Evolutionary conservation across 768 basidiomycete species (phyloP).

Genomic region (Calocybe indica): DNA sequence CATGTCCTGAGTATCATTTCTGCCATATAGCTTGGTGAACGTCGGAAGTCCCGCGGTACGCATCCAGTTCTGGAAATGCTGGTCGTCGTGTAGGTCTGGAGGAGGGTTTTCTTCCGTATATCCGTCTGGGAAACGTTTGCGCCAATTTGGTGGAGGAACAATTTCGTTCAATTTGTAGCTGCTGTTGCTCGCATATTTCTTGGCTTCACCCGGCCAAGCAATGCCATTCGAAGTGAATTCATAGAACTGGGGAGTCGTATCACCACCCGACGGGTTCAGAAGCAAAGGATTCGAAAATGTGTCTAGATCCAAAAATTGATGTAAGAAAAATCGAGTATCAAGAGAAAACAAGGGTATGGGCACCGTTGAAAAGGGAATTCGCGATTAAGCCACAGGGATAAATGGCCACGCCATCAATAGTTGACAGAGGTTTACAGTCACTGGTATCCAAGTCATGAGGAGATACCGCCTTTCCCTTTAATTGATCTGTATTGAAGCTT

Average conservation of each 20-base stretch:
- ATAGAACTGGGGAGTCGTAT: slow-evolving; percentile 47
- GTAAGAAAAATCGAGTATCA: slow-evolving; percentile 1
- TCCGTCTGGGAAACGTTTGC: slow-evolving; percentile 57
- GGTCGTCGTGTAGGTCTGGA: slow-evolving; percentile 70
- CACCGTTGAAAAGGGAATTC: slow-evolving; percentile 95
- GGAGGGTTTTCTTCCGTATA: slow-evolving; percentile 61
- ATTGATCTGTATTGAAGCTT: slow-evolving; percentile 79
- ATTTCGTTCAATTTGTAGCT: slow-evolving; percentile 56
- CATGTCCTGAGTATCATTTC: slow-evolving; percentile 80
- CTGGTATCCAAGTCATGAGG: slow-evolving; percentile 47
- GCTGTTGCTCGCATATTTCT: slow-evolving; percentile 75
- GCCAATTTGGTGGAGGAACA: slow-evolving; percentile 94
- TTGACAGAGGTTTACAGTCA: slow-evolving; percentile 87
- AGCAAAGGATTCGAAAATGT: slow-evolving; percentile 66
- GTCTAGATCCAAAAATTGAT: slow-evolving; percentile 39
- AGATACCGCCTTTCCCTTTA: slow-evolving; percentile 65
- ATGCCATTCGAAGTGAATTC: slow-evolving; percentile 74
- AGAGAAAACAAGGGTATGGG: not conserved
- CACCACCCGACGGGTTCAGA: slow-evolving; percentile 45
- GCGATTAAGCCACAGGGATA: slow-evolving; percentile 98
- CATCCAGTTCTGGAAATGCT: slow-evolving; percentile 99
- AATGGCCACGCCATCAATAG: slow-evolving; percentile 47
- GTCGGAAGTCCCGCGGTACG: slow-evolving; percentile 94
- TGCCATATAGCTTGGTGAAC: slow-evolving; percentile 90
- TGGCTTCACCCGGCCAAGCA: slow-evolving; percentile 92